Conservation (phyloP, 345 rosid species). For the Gossypioides kirkii region DNA sequence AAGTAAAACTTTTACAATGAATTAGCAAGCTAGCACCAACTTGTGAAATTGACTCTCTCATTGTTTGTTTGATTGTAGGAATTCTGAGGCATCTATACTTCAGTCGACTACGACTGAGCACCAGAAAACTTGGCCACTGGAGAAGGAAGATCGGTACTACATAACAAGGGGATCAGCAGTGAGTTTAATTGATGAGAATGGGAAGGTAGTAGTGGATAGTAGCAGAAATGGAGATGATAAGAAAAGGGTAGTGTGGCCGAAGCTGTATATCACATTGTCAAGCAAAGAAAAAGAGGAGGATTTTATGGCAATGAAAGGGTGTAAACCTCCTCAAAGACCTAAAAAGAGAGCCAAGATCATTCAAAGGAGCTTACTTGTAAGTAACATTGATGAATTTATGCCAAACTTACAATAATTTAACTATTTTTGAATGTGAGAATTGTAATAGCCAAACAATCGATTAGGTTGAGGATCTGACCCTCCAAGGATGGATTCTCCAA, state of each 20-base stretch:
- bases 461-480: background rate
- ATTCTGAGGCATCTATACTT: conserved; percentile 40
- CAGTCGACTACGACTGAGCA: conserved; percentile 19
- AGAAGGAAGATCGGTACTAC: conserved; percentile 59
- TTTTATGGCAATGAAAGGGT: conserved; percentile 73
- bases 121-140: conserved; percentile 34
- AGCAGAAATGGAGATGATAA: conserved; percentile 37
- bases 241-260: conserved; percentile 51
- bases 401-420: background rate
- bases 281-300: conserved; percentile 78
- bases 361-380: conserved; percentile 66
- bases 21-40: background rate
- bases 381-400: conserved; percentile 9
- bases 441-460: background rate
- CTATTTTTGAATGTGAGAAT: background rate
- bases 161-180: conserved; percentile 47
- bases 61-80: conserved; percentile 35
- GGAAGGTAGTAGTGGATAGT: conserved; percentile 31
- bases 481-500: background rate
- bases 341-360: conserved; percentile 62
- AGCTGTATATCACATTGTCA: conserved; percentile 38
- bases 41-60: background rate
- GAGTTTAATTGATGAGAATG: conserved; percentile 36
- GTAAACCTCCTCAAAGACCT: conserved; percentile 73
- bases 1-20: background rate